Percentiles rank a stretch among this genome's conserved stretches.
phyloP scores from a whole-genome alignment of 768 basidiomycete genomes.

The Agaricus subrufescens region DNA sequence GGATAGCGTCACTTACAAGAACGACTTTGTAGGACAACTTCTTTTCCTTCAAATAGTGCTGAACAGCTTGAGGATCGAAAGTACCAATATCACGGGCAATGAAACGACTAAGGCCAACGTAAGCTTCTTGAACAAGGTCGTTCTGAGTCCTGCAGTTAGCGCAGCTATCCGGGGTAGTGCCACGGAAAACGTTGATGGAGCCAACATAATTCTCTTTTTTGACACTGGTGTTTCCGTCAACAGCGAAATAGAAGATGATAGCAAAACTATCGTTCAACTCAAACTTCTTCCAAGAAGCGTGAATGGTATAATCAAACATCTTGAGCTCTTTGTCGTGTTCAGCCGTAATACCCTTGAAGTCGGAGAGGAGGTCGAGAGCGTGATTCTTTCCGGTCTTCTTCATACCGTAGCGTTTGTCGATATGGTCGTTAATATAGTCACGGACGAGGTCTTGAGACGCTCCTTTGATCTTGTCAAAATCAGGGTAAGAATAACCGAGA shows the following conservation, averaged over 20 bases:
- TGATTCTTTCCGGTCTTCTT: neutral
- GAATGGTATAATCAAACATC: slow-evolving; percentile 37
- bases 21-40: slow-evolving; percentile 1
- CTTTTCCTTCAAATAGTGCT: slow-evolving; percentile 29
- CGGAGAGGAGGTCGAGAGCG: neutral
- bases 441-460: slow-evolving; percentile 22
- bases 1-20: neutral
- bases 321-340: neutral
- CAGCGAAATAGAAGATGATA: slow-evolving; percentile 38
- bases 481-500: slow-evolving; percentile 47
- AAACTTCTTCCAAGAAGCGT: slow-evolving; percentile 37
- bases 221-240: slow-evolving; percentile 23
- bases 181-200: slow-evolving; percentile 34
- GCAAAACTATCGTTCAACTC: slow-evolving; percentile 34
- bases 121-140: slow-evolving; percentile 34
- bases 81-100: slow-evolving; percentile 27
- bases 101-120: slow-evolving; percentile 36
- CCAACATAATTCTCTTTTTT: slow-evolving; percentile 31
- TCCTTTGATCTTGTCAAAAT: slow-evolving; percentile 37
- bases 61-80: slow-evolving; percentile 31
- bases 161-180: slow-evolving; percentile 24
- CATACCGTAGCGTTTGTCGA: slow-evolving; percentile 32
- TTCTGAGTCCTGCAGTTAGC: slow-evolving; percentile 32
- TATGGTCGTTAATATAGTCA: slow-evolving; percentile 26
- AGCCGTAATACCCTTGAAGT: neutral